Conservation (phyloP, 202 grass and related monocot genomes). For the Setaria italica region DNA sequence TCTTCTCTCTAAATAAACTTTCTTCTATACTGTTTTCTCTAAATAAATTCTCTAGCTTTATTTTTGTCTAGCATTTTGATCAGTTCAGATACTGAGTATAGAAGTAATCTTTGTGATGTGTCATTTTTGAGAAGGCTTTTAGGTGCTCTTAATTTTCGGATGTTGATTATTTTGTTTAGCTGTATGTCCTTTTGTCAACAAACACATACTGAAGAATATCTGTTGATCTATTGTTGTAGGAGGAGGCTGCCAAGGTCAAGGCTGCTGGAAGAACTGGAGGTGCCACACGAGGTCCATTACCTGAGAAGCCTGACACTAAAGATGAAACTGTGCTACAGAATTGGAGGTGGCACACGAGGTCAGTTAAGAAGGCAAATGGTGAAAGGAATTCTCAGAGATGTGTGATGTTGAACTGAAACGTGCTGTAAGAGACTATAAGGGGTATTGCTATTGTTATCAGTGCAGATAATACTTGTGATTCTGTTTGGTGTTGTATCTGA, state of each 20-base stretch:
- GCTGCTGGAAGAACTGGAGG: slow-evolving; percentile 45
- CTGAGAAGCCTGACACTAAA: slow-evolving; percentile 83
- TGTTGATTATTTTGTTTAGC: neutral
- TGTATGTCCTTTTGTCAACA: neutral
- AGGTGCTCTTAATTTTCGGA: too few relatives aligned
- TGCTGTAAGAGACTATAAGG: slow-evolving; percentile 59
- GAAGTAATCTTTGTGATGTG: too few relatives aligned
- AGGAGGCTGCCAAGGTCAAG: slow-evolving; percentile 65
- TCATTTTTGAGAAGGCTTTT: too few relatives aligned
- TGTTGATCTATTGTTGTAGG: slow-evolving; percentile 33
- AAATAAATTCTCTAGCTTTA: too few relatives aligned
- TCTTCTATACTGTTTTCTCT: slow-evolving; percentile 1
- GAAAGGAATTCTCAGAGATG: slow-evolving; percentile 94
- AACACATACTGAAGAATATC: neutral
- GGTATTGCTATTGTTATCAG: slow-evolving; percentile 26
- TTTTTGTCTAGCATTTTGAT: too few relatives aligned
- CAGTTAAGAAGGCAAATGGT: slow-evolving; percentile 80
- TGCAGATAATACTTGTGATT: too few relatives aligned
- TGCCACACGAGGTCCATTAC: slow-evolving; percentile 43
- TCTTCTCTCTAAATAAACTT: slow-evolving; percentile 18
- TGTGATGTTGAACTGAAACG: slow-evolving; percentile 94
- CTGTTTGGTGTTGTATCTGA: too few relatives aligned
- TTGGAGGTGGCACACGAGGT: slow-evolving; percentile 73
- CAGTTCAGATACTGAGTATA: too few relatives aligned
- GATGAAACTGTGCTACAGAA: slow-evolving; percentile 75